Evolutionary conservation across 306 rosid species (phyloP), one percentile per base, ranked within the genome.

Genomic region (Gynostemma pentaphyllum): DNA sequence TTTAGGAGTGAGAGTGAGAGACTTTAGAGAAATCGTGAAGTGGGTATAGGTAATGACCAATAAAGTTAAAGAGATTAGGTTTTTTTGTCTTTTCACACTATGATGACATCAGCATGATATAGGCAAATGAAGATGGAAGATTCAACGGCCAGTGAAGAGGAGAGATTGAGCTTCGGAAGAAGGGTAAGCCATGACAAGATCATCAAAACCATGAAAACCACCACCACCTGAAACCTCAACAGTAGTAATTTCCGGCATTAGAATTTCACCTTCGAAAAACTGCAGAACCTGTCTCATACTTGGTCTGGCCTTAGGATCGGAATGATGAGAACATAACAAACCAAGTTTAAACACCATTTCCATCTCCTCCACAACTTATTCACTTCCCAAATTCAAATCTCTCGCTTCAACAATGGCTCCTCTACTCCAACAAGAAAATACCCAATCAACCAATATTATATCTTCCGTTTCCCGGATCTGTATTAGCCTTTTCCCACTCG

Each of bases 311-410:
- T 24, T 6, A 7, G 79, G 76, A 18, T 66, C 71, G 21, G 64
- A 30, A 23, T 78, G n/a, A n/a, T n/a, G 78, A 10, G 73, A 69
- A 29, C 73, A 76, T 27, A 68, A 13, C 67, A 76, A 50, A 16
- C 76, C 80, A 30, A 76, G 67, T 54, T 62, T 76, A 70, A 76
- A 49, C 26, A 76, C 76, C 59, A 76, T 13, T 60, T 71, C 80
- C 48, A 71, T 69, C 37, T 76, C 76, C 67, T 71, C 76, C 1
- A 8, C 54, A 10, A 45, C 62, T 16, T 62, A 22, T 0, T 53
- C 70, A 13, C 29, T 4, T 6, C 54, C 74, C 36, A 71, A 15
- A 0, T 61, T 76, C 11, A 66, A 63, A 45, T 76, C 80, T 19
- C 5, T 55, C 4, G 74, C 76, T 37, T 54, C 76, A 1, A 54